Percentiles rank a stretch among this genome's conserved stretches.
Conservation (phyloP, 1,284 basidiomycete genomes). For the Apiotrichum gracile region DNA sequence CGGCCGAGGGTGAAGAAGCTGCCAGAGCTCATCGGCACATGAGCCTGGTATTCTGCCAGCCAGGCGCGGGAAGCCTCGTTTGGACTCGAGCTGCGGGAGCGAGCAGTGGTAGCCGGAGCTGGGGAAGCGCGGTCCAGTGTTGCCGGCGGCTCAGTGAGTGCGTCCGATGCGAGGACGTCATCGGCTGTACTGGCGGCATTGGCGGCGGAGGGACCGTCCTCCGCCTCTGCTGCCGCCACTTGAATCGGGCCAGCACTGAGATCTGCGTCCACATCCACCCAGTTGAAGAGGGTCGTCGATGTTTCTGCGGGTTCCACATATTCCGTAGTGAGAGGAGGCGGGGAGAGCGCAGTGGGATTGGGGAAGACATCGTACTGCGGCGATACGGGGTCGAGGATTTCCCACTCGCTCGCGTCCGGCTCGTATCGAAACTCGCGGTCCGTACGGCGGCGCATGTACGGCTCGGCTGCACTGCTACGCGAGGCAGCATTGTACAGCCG, state of each 20-base stretch:
- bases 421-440: no score
- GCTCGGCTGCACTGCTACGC: no score
- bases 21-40: neutral
- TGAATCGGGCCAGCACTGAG: no score
- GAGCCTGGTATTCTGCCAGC: conserved; percentile 5
- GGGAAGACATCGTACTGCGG: no score
- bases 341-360: no score
- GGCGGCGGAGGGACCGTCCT: neutral
- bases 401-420: no score
- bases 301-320: no score
- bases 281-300: no score
- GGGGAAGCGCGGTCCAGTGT: conserved; percentile 1
- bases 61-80: conserved; percentile 1
- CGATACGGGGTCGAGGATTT: neutral
- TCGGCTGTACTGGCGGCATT: neutral
- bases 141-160: neutral
- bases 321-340: no score
- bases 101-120: neutral
- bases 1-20: conserved; percentile 1
- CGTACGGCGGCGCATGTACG: no score
- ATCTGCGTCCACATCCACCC: no score
- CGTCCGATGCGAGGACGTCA: neutral
- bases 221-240: neutral
- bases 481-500: no score
- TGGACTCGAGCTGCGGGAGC: conserved; percentile 1